Evolutionary conservation across 768 basidiomycete genomes (phyloP), one percentile per base, ranked within the genome.

Genomic region (Chiua virens): DNA sequence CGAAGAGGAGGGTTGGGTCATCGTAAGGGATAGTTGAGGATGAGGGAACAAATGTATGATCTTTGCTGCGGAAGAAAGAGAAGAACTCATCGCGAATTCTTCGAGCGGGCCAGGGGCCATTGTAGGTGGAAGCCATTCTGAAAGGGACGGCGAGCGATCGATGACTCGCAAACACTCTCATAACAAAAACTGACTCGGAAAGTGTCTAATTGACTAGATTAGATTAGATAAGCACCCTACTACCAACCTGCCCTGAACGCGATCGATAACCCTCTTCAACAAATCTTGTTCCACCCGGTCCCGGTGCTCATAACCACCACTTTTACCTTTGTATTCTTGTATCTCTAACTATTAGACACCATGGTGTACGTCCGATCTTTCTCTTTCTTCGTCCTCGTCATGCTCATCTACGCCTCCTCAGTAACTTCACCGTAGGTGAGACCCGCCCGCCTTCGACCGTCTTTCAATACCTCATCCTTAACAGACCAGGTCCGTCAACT

Each of bases 1-100:
- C 93, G 62, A 99, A 99, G 49, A 98, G 83, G 34, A 99, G 79
- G 15, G 97, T 98, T 3, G 96, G 96, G 73, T 98, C 97, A 52
- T 98, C 97, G 68, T 91, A 98, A 2, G 97, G 97, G 57, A 99
- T 89, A 35, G 94, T 96, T 2, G 90, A 79, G 3, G 92, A 95
- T 27, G 91, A 94, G 8, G 88, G 87, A 47, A 94, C 89, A 66
- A 91, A 96, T 21, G 87, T 86, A 69, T 99, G 97, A 56, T 81
- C 78, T 59, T 82, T 83, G 40, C 77, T 74, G 50, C 77, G 77
- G 73, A 98, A 99, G 74, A 83, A 98, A 56, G 88, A 77, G 71
- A 98, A 92, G 76, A 92, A 99, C 53, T 90, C 85, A 59, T 94
- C 75, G 58, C 97, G 84, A 53, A 98, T 85, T 66, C 79, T 85